Evolutionary conservation across 495 filamentous ascomycete genomes (phyloP).

Genomic region (Apodospora peruviana): DNA sequence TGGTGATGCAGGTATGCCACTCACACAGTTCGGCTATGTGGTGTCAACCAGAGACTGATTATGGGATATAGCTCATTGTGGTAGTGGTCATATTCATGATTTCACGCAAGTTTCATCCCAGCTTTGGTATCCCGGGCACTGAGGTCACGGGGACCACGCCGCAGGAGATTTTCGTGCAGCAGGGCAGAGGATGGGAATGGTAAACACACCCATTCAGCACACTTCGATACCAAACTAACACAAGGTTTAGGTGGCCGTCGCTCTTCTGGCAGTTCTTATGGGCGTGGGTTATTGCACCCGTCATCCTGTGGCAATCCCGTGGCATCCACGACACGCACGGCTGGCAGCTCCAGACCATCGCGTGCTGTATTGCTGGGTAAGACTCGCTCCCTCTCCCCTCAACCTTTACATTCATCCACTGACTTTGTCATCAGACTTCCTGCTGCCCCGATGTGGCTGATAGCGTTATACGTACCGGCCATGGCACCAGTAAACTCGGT

Average conservation of each 20-base stretch:
- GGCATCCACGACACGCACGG: conserved; percentile 59
- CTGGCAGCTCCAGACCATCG: conserved; percentile 62
- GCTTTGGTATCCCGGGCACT: conserved; percentile 36
- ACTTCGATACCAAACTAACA: background rate
- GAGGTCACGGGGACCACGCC: conserved; percentile 40
- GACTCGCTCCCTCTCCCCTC: background rate
- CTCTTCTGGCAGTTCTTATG: conserved; percentile 60
- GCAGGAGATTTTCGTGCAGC: conserved; percentile 39
- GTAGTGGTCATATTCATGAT: conserved; percentile 58
- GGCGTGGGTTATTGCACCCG: conserved; percentile 50
- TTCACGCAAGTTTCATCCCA: conserved; percentile 58
- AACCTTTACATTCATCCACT: background rate
- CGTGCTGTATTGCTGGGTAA: conserved; percentile 52
- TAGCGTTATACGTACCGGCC: conserved; percentile 51
- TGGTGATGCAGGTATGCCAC: conserved; percentile 51
- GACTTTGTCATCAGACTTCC: conserved; percentile 40
- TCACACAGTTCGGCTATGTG: too few species aligned
- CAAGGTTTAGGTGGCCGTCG: conserved; percentile 49
- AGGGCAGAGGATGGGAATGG: conserved; percentile 59
- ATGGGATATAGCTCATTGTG: conserved; percentile 43
- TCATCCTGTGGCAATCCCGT: conserved; percentile 36
- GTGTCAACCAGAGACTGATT: too few species aligned
- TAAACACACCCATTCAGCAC: background rate
- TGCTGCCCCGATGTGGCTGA: conserved; percentile 62
- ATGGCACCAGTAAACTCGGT: conserved; percentile 51